phyloP scores from a whole-genome alignment of 129 eudicot genomes.

The Apium graveolens region DNA sequence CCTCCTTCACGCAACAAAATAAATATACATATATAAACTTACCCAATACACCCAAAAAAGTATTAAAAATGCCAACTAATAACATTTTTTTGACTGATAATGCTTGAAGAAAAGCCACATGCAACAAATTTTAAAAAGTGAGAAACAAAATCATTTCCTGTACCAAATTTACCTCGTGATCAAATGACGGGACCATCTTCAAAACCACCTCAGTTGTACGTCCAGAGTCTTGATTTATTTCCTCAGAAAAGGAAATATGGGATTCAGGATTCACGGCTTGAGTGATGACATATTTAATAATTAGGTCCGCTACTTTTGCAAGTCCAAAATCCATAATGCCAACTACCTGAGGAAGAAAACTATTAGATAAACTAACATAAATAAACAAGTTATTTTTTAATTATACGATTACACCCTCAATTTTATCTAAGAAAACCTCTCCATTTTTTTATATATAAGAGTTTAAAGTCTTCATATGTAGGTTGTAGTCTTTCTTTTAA shows the following conservation, averaged over 20 bases:
- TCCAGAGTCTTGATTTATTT: slow-evolving; percentile 28
- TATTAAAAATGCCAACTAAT: not conserved
- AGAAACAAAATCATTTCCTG: not conserved
- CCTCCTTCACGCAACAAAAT: not conserved
- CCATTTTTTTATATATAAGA: not conserved
- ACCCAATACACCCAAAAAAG: not conserved
- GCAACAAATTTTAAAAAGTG: not conserved
- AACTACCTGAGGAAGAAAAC: slow-evolving; percentile 42
- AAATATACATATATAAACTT: not conserved
- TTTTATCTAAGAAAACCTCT: not conserved
- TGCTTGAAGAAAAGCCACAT: not conserved
- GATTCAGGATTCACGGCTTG: slow-evolving; percentile 47
- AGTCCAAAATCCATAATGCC: slow-evolving; percentile 79
- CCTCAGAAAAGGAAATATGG: slow-evolving; percentile 39
- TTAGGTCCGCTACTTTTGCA: slow-evolving; percentile 80
- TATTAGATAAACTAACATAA: not conserved
- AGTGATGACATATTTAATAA: slow-evolving; percentile 54
- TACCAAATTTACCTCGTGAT: slow-evolving; percentile 34
- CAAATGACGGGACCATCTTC: slow-evolving; percentile 42
- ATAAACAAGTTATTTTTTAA: not conserved
- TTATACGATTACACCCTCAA: not conserved
- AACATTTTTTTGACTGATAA: not conserved
- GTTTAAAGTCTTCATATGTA: not conserved
- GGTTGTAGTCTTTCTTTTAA: not conserved
- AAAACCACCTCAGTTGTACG: slow-evolving; percentile 39